Evolutionary conservation across 192 early-diverging fungal species (phyloP).

Genomic region (Backusella australiensis): DNA sequence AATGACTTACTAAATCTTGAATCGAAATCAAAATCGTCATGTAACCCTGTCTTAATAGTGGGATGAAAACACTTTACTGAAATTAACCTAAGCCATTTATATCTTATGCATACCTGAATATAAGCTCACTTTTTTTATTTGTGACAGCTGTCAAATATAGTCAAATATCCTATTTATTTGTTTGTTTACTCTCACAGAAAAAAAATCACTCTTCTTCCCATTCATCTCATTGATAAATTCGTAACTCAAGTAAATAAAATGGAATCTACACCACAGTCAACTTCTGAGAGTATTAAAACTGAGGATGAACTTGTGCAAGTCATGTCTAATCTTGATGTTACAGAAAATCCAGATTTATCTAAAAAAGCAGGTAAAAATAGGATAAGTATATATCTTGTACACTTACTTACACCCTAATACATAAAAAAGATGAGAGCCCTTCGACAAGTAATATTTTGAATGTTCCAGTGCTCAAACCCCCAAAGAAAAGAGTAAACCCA

Average conservation of each 20-base stretch:
- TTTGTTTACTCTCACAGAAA: neutral
- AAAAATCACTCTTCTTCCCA: neutral
- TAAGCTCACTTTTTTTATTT: neutral
- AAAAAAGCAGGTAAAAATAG: neutral
- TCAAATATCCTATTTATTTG: neutral
- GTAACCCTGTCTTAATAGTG: no score
- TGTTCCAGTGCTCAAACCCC: neutral
- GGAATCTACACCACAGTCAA: neutral
- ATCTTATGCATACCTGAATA: neutral
- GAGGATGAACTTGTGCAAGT: neutral
- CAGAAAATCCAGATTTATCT: neutral
- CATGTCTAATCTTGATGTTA: neutral
- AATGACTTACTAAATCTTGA: neutral
- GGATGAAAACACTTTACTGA: no score
- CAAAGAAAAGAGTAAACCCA: neutral
- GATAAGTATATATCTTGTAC: neutral
- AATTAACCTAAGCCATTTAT: neutral
- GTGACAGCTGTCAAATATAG: neutral
- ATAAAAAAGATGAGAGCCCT: neutral
- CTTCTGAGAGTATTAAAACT: neutral
- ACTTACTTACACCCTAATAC: neutral
- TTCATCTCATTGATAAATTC: neutral
- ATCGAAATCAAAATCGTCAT: no score
- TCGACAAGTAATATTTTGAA: neutral
- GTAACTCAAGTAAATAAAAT: neutral